phyloP scores from a whole-genome alignment of 805 yeast species.

The Monosporozyma siamensis region DNA sequence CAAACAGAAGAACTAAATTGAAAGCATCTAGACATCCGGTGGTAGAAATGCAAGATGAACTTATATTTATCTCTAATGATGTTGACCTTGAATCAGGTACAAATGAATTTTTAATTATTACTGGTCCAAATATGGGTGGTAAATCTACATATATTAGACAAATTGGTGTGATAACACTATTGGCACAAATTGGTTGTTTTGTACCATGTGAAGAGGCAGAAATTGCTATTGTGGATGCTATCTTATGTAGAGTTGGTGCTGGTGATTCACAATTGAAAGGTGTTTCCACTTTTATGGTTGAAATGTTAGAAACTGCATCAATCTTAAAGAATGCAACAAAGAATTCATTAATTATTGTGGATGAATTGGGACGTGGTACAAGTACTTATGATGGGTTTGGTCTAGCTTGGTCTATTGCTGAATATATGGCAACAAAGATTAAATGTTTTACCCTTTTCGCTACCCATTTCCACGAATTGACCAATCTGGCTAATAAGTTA shows the following conservation, averaged over 20 bases:
- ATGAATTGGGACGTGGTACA: slow-evolving; percentile 79
- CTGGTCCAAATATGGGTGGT: slow-evolving; percentile 98
- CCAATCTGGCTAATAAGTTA: slow-evolving; percentile 59
- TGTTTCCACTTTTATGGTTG: slow-evolving; percentile 94
- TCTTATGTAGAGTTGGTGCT: slow-evolving; percentile 96
- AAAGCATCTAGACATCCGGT: slow-evolving; percentile 90
- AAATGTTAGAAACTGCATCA: slow-evolving; percentile 93
- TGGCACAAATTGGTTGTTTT: slow-evolving; percentile 87
- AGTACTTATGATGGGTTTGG: slow-evolving; percentile 96
- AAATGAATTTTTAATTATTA: slow-evolving; percentile 70
- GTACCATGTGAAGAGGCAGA: slow-evolving; percentile 77
- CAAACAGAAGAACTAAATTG: slow-evolving; percentile 44
- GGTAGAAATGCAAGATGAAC: slow-evolving; percentile 83
- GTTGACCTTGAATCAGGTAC: slow-evolving; percentile 49
- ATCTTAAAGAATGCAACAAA: slow-evolving; percentile 77
- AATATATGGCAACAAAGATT: slow-evolving; percentile 61
- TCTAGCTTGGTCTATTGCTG: slow-evolving; percentile 92
- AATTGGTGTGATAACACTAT: slow-evolving; percentile 72
- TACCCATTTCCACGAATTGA: slow-evolving; percentile 94
- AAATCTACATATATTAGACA: slow-evolving; percentile 89
- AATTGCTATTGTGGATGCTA: slow-evolving; percentile 78
- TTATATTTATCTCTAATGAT: slow-evolving; percentile 87
- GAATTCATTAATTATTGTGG: slow-evolving; percentile 83
- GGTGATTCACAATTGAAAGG: slow-evolving; percentile 97
- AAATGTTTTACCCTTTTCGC: slow-evolving; percentile 84